These are phyloP conservation scores for Rhynchosporium graminicola DNA, from an alignment of 2,329 filamentous ascomycete species.

Conservation along the genomic window DNA sequence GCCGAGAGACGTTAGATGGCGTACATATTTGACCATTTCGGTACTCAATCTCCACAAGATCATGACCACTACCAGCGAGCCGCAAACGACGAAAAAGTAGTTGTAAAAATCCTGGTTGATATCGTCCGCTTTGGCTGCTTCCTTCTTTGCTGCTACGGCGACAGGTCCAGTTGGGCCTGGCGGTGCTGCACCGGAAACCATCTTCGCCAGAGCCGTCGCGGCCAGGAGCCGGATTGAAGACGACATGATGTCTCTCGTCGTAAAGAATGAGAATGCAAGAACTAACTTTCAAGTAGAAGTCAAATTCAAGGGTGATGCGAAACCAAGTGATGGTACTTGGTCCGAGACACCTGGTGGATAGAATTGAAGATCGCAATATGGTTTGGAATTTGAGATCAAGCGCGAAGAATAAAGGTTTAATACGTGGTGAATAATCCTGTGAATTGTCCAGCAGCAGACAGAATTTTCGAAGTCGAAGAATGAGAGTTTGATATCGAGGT, in stretches of 20 bases:
- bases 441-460: constrained; percentile 32
- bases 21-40: constrained; percentile 65
- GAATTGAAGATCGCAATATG: constrained; percentile 10
- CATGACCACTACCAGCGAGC: constrained; percentile 61
- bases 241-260: constrained; percentile 26
- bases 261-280: background rate
- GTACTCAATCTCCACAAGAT: constrained; percentile 67
- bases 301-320: constrained; percentile 6
- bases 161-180: constrained; percentile 20
- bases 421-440: constrained; percentile 19
- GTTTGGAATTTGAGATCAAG: background rate
- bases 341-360: constrained; percentile 7
- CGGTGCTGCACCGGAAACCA: constrained; percentile 28
- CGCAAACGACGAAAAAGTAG: constrained; percentile 65
- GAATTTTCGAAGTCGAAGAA: constrained; percentile 22
- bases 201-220: constrained; percentile 29
- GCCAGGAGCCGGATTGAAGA: constrained; percentile 28
- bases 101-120: constrained; percentile 57
- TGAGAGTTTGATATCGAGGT: constrained; percentile 2
- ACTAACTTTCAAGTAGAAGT: background rate
- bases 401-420: background rate
- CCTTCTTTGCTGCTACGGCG: constrained; percentile 23
- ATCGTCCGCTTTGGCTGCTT: constrained; percentile 29
- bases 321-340: background rate
- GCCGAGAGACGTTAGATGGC: constrained; percentile 73